Evolutionary conservation across 2,329 filamentous ascomycete genomes (phyloP).

Genomic region (Harringtonia lauricola): DNA sequence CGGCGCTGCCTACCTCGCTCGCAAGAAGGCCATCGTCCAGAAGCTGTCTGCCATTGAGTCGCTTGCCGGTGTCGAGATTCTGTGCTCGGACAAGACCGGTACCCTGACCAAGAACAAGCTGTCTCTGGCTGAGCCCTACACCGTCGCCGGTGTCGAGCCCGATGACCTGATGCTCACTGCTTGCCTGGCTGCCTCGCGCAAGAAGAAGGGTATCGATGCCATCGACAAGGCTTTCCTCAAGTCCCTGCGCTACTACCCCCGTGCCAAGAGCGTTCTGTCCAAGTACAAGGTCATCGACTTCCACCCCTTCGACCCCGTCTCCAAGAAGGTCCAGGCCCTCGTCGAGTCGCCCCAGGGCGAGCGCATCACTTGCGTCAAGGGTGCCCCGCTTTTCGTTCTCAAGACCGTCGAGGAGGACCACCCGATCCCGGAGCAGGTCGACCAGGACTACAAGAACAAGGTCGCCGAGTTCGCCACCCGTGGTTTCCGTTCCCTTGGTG

Average conservation of each 20-base stretch:
- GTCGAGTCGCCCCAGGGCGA: constrained; percentile 77
- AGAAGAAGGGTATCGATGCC: constrained; percentile 91
- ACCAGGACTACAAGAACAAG: constrained; percentile 83
- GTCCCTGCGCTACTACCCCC: constrained; percentile 70
- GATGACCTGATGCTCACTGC: constrained; percentile 90
- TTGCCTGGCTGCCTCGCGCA: constrained; percentile 79
- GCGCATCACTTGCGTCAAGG: constrained; percentile 82
- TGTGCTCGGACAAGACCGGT: constrained; percentile 91
- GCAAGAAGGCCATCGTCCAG: constrained; percentile 88
- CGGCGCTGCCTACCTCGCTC: constrained; percentile 80
- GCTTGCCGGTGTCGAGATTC: constrained; percentile 82
- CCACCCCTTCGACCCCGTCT: constrained; percentile 83
- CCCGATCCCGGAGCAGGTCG: constrained; percentile 62
- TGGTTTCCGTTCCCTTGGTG: constrained; percentile 89
- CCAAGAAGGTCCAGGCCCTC: constrained; percentile 80
- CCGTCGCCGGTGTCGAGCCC: constrained; percentile 67
- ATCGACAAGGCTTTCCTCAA: constrained; percentile 95
- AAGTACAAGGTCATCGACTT: constrained; percentile 82
- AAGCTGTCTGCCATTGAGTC: constrained; percentile 89
- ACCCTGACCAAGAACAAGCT: constrained; percentile 93
- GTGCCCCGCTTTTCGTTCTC: constrained; percentile 77
- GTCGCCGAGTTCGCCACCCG: constrained; percentile 84
- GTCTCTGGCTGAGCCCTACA: constrained; percentile 75
- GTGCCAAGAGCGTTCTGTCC: constrained; percentile 67
- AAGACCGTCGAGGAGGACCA: constrained; percentile 82